phyloP scores from a whole-genome alignment of 2,329 filamentous ascomycete species.

The Penicillium nordicum region DNA sequence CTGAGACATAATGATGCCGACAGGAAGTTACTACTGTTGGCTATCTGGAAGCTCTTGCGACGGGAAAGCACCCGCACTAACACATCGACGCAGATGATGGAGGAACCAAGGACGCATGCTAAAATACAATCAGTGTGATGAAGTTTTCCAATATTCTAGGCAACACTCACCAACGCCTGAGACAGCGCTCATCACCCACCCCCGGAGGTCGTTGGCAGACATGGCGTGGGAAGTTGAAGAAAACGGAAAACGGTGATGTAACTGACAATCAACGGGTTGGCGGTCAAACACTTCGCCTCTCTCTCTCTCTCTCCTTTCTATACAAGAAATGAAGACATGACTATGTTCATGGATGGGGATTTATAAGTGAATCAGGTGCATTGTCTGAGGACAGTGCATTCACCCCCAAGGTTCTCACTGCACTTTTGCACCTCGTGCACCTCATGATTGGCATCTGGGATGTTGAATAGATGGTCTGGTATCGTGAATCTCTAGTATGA shows the following conservation, averaged over 20 bases:
- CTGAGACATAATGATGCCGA: constrained; percentile 86
- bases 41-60: constrained; percentile 75
- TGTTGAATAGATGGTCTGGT: not conserved
- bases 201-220: constrained; percentile 74
- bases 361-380: not conserved
- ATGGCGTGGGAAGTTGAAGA: constrained; percentile 30
- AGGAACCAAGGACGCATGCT: constrained; percentile 67
- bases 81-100: constrained; percentile 82
- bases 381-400: constrained; percentile 1
- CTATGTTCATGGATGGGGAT: not conserved
- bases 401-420: constrained; percentile 16
- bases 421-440: not conserved
- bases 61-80: constrained; percentile 70
- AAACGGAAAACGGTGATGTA: constrained; percentile 23
- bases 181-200: constrained; percentile 84
- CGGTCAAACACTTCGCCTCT: constrained; percentile 18
- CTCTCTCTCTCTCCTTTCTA: not conserved
- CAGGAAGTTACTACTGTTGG: constrained; percentile 84
- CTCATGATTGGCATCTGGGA: not conserved
- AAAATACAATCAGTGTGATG: constrained; percentile 7
- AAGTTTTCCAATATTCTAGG: not conserved
- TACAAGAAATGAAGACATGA: not conserved
- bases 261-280: constrained; percentile 12
- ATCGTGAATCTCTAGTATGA: not conserved
- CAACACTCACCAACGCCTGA: constrained; percentile 66